Base-by-base conservation (phyloP, 345 rosid species). In the Brassica juncea region DNA sequence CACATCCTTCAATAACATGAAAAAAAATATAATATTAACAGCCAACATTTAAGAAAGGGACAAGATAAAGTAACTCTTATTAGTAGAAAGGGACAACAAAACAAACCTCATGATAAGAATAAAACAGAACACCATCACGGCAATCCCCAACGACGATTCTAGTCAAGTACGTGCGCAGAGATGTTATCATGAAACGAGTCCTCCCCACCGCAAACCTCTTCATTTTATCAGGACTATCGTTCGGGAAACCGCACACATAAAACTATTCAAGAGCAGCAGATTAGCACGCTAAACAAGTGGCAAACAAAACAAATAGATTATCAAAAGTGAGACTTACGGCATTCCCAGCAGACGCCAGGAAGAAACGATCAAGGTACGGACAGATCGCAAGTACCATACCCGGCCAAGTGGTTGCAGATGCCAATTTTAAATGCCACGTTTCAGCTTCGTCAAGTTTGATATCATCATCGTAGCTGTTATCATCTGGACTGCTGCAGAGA, bases 81-180 rank as follows among this genome's bases (percentile, higher is more conserved):
- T 21, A 27, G 49, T 27, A 31, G 14, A 30, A 44, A 67, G 65
- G 25, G 49, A 71, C 68, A 47, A 76, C 21, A 72, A 73, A 61
- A 58, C 86, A 67, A 74, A 95, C 99, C 99, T 90, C 99, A 3
- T 89, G 86, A 84, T 87, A 95, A 32, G 94, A 84, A 80, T 89
- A 95, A 71, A 95, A 95, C 74, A 93, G 91, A 81, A 95, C 87
- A 80, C 99, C 99, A 79, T 95, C 99, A 65, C 99, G 98, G 84
- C 99, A 95, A 83, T 95, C 97, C 63, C 99, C 98, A 77, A 95
- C 98, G 8, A 87, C 98, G 79, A 95, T 95, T 84, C 99, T 89
- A 73, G 91, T 88, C 75, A 78, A 85, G 84, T 89, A 82, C 55
- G 97, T 84, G 9, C 94, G 88, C 87, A 95, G 86, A 39, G 91